These are phyloP conservation scores for Clavariopsis aquatica DNA, from an alignment of 495 filamentous ascomycete species.

Conservation along the genomic window DNA sequence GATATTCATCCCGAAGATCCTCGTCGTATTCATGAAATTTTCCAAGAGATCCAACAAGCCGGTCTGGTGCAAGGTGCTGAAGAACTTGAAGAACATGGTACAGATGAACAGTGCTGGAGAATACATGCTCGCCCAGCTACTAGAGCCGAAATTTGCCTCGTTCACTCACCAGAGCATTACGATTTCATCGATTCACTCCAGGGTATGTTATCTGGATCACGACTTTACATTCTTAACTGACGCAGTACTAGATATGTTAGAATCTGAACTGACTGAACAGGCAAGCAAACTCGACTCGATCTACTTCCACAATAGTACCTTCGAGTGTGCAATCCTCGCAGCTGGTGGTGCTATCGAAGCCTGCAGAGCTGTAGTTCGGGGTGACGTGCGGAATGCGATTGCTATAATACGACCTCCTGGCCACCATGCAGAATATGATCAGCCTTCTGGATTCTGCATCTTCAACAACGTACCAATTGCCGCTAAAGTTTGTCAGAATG, in stretches of 20 bases:
- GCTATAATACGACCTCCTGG: slow-evolving; percentile 93
- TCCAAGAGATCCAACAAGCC: slow-evolving; percentile 74
- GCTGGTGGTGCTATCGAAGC: slow-evolving; percentile 97
- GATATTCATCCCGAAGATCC: slow-evolving; percentile 95
- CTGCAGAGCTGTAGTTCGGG: slow-evolving; percentile 75
- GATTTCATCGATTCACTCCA: slow-evolving; percentile 69
- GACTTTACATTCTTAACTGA: neutral
- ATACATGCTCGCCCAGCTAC: slow-evolving; percentile 76
- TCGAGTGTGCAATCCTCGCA: slow-evolving; percentile 74
- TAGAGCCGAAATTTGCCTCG: slow-evolving; percentile 70
- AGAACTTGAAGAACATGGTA: slow-evolving; percentile 48
- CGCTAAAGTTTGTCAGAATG: slow-evolving; percentile 74
- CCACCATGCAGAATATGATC: slow-evolving; percentile 85
- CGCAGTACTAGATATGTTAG: slow-evolving; percentile 48
- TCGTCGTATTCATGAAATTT: slow-evolving; percentile 83
- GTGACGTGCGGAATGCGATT: slow-evolving; percentile 87
- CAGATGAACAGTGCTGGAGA: slow-evolving; percentile 66
- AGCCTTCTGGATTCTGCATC: slow-evolving; percentile 89
- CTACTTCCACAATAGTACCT: slow-evolving; percentile 83
- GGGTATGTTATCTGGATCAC: slow-evolving; percentile 43
- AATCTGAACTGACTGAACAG: slow-evolving; percentile 64
- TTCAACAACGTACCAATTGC: slow-evolving; percentile 97
- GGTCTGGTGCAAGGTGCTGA: slow-evolving; percentile 67
- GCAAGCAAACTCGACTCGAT: slow-evolving; percentile 76
- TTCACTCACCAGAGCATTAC: slow-evolving; percentile 75